Evolutionary conservation across 2,329 filamentous ascomycete species (phyloP), one percentile per base, ranked within the genome.

Genomic region (Raffaelea ambrosiae): DNA sequence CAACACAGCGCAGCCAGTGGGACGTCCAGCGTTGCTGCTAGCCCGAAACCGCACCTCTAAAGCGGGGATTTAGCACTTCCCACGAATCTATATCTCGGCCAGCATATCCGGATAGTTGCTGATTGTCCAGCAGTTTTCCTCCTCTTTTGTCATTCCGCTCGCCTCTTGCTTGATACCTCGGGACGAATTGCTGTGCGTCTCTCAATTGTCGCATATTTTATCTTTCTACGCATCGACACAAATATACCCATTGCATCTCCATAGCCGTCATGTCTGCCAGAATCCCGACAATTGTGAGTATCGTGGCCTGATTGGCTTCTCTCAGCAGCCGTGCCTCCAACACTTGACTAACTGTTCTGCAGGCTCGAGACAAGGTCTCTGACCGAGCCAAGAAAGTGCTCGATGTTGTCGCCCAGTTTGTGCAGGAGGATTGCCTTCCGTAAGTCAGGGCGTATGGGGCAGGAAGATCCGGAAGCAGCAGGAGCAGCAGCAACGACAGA

Each of bases 401-500:
- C 56, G 90, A 96, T 61, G 63, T 88, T 55, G 87, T 98, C 57
- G 88, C 91, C 72, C 88, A 89, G 67, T 98, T 98, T 60, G 93
- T 98, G 58, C 87, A 97, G 63, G 90, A 95, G 68, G 90, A 95
- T 74, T 98, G 86, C 65, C 84, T 89, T 56, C 86, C 85, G 79
- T 83, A 64, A 69, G 77, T 58, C 38, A 19, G 9, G 22, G n/a
- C n/a, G n/a, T n/a, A n/a, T n/a, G n/a, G n/a, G n/a, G n/a, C n/a
- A n/a, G n/a, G n/a, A n/a, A n/a, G n/a, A n/a, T n/a, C n/a, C n/a
- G n/a, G n/a, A n/a, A n/a, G n/a, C n/a, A n/a, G n/a, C n/a, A n/a
- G n/a, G n/a, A n/a, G n/a, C n/a, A n/a, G n/a, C n/a, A n/a, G n/a
- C n/a, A n/a, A n/a, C n/a, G n/a, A n/a, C n/a, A n/a, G n/a, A n/a